A percentile compares a stretch with the other conserved stretches of the same genome.
phyloP scores from a whole-genome alignment of 441 rosid species.

The Pelargonium australe region DNA sequence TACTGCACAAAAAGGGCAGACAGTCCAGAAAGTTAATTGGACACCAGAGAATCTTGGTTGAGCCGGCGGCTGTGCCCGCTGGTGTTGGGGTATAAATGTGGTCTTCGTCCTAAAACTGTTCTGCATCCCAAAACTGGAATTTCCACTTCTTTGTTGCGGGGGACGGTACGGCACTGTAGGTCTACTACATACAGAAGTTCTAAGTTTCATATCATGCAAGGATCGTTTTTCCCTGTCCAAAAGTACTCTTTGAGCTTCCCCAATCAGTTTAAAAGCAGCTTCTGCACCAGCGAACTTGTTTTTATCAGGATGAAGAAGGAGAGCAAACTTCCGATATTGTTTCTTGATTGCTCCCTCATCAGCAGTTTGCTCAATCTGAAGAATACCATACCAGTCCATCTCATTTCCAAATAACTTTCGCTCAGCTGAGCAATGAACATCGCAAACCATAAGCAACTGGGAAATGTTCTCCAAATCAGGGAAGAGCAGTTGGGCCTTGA shows the following conservation, averaged over 20 bases:
- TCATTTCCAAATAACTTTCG: conserved; percentile 56
- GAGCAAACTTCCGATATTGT: conserved; percentile 80
- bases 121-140: conserved; percentile 23
- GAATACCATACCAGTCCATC: conserved; percentile 82
- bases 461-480: conserved; percentile 50
- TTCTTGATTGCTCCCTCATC: conserved; percentile 73
- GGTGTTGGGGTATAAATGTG: conserved; percentile 32
- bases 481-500: conserved; percentile 64
- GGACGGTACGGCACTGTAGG: conserved; percentile 37
- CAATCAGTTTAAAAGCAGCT: conserved; percentile 80
- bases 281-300: conserved; percentile 90
- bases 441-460: conserved; percentile 74
- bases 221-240: conserved; percentile 55
- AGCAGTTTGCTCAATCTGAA: conserved; percentile 54
- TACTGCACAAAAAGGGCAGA: conserved; percentile 51
- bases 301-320: conserved; percentile 88
- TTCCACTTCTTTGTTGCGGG: conserved; percentile 27
- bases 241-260: conserved; percentile 80
- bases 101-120: conserved; percentile 19
- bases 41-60: conserved; percentile 35
- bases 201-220: conserved; percentile 49
- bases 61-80: conserved; percentile 30
- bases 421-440: conserved; percentile 67
- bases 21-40: conserved; percentile 51
- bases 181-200: conserved; percentile 24